These are phyloP conservation scores for Pythium scleroteichum DNA, from an alignment of 352 stramenopile genomes.

Conservation along the genomic window DNA sequence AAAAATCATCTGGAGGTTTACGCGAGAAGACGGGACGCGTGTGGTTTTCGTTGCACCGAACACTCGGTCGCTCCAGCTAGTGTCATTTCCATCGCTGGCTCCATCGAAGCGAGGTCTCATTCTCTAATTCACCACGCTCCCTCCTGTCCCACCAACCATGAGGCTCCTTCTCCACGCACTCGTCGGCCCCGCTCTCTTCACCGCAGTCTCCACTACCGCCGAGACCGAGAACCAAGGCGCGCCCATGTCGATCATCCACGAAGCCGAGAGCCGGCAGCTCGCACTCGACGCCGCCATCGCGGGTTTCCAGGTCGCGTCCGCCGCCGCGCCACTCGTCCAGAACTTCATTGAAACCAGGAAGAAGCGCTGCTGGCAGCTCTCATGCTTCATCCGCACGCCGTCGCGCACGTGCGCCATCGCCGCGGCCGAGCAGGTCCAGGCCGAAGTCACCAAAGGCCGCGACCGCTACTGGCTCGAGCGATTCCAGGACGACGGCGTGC, in stretches of 20 bases:
- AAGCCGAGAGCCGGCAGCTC: background rate
- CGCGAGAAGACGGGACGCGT: too few relatives aligned
- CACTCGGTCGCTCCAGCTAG: too few relatives aligned
- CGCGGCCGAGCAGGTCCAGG: conserved; percentile 11
- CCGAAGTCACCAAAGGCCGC: conserved; percentile 8
- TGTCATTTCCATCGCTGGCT: too few relatives aligned
- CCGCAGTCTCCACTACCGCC: too few relatives aligned
- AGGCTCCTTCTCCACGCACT: background rate
- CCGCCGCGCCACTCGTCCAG: background rate
- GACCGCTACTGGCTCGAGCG: conserved; percentile 5
- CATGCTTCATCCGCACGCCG: conserved; percentile 10
- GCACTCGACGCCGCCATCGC: background rate
- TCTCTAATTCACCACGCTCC: too few relatives aligned
- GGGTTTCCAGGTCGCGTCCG: conserved; percentile 3
- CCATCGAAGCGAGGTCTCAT: too few relatives aligned
- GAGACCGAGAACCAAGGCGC: too few relatives aligned
- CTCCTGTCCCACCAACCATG: too few relatives aligned
- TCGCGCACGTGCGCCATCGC: conserved; percentile 1
- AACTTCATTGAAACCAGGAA: background rate
- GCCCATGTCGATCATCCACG: conserved; percentile 39
- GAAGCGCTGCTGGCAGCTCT: conserved; percentile 11
- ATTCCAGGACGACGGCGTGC: conserved; percentile 7
- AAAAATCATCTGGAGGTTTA: too few relatives aligned
- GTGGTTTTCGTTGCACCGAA: too few relatives aligned
- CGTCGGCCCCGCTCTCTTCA: background rate